Evolutionary conservation across 306 rosid species (phyloP), one percentile per base, ranked within the genome.

Genomic region (Castanea sativa): DNA sequence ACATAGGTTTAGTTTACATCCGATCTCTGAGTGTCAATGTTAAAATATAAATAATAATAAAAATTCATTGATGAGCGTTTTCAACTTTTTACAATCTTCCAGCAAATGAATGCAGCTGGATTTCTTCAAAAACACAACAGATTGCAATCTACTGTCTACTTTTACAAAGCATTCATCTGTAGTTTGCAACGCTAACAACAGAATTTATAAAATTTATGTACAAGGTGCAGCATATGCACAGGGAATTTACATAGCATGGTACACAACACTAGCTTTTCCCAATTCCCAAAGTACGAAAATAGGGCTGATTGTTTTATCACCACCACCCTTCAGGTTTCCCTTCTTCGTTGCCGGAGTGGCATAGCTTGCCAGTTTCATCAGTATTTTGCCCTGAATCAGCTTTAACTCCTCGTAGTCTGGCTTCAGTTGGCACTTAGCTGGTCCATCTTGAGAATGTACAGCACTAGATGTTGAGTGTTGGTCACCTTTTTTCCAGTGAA

Each of bases 281-380:
- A 1, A 89, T 84, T 94, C n/a, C 92, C 85, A 1, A 89, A 92
- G 88, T 69, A 92, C 9, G 95, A 86, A 81, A 94, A 85, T 53
- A 94, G 82, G 21, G 91, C 85, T 45, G 89, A 86, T 61, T 88
- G 97, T 76, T 92, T 92, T 91, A 76, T 90, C 92, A 63, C 68
- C 71, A 32, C 85, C 78, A 78, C 55, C 43, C 79, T 87, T 94
- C 49, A 73, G 20, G 67, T 83, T 91, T 73, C 52, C 85, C 83
- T 85, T 92, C 85, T 89, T 94, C 86, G 76, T 89, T 69, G 59
- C 86, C 8, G 92, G 90, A 81, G 84, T 86, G 21, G 21, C 72
- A 77, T 14, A 57, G 71, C 79, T 84, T 73, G 67, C 69, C 85
- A 13, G 69, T 27, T 77, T 79, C 79, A 19, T 74, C 77, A 45